Percentiles rank a stretch among this genome's conserved stretches.
phyloP scores from a whole-genome alignment of 257 asterid genomes.

The Primulina tabacum region DNA sequence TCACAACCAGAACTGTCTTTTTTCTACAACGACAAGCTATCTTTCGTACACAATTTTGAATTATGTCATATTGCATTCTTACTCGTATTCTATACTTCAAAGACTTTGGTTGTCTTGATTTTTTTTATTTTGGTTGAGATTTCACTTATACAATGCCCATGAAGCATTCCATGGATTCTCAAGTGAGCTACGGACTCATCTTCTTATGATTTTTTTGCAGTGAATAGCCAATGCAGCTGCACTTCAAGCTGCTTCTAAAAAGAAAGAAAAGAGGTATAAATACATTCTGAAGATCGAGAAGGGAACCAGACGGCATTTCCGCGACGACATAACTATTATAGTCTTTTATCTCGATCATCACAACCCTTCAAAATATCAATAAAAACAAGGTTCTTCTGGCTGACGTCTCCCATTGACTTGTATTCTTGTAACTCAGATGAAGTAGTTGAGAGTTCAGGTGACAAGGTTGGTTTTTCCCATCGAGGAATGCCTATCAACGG shows the following conservation, averaged over 20 bases:
- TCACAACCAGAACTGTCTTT: not conserved
- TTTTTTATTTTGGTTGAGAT: not conserved
- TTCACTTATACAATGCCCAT: not conserved
- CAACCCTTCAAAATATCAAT: slow-evolving; percentile 28
- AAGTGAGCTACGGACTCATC: not conserved
- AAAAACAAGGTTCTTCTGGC: slow-evolving; percentile 25
- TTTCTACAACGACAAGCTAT: not conserved
- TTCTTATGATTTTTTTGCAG: slow-evolving; percentile 36
- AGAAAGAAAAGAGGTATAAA: slow-evolving; percentile 78
- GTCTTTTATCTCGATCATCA: slow-evolving; percentile 77
- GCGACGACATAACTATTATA: slow-evolving; percentile 81
- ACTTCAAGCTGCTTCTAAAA: slow-evolving; percentile 81
- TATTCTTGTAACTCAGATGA: slow-evolving; percentile 57
- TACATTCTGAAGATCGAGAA: slow-evolving; percentile 78
- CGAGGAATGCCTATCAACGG: slow-evolving; percentile 29
- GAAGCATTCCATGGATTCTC: not conserved
- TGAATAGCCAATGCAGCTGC: slow-evolving; percentile 96
- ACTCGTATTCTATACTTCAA: not conserved
- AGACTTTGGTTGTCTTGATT: not conserved
- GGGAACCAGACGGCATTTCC: slow-evolving; percentile 90
- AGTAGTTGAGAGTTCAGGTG: slow-evolving; percentile 35
- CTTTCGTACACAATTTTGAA: not conserved
- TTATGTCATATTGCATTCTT: not conserved
- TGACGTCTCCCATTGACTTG: slow-evolving; percentile 55
- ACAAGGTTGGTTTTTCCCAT: slow-evolving; percentile 38